Evolutionary conservation across 257 asterid species (phyloP).

Genomic region (Handroanthus guayacan): DNA sequence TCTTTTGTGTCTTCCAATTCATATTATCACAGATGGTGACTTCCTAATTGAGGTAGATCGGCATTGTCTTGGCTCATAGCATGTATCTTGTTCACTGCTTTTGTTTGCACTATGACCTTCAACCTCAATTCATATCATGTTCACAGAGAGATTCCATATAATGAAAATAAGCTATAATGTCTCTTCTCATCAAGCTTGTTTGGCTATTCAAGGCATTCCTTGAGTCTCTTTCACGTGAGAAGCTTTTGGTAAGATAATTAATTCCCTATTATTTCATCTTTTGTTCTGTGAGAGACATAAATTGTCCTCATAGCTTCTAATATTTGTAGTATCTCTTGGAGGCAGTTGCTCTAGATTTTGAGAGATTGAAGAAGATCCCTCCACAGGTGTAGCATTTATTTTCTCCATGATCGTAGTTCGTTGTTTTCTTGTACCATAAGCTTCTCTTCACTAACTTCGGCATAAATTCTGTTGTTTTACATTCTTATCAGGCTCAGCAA

Average conservation of each 20-base stretch:
- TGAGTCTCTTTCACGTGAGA: conserved; percentile 72
- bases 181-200: too few relatives aligned
- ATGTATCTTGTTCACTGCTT: too few relatives aligned
- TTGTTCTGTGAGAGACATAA: background rate
- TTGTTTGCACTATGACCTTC: too few relatives aligned
- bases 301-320: conserved; percentile 10
- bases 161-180: too few relatives aligned
- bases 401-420: conserved; percentile 15
- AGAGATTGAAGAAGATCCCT: conserved; percentile 71
- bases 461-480: conserved; percentile 24
- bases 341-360: conserved; percentile 76
- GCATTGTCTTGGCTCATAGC: too few relatives aligned
- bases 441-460: conserved; percentile 3
- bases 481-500: conserved; percentile 65
- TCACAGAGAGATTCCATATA: too few relatives aligned
- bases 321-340: conserved; percentile 73
- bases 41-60: too few relatives aligned
- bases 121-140: too few relatives aligned
- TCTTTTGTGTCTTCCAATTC: too few relatives aligned
- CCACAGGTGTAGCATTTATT: conserved; percentile 58
- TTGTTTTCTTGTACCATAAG: background rate
- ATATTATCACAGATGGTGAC: too few relatives aligned
- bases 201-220: conserved; percentile 52
- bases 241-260: background rate
- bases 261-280: conserved; percentile 19